phyloP scores from a whole-genome alignment of 73 alveolate genomes.

The Diophrys sp. region DNA sequence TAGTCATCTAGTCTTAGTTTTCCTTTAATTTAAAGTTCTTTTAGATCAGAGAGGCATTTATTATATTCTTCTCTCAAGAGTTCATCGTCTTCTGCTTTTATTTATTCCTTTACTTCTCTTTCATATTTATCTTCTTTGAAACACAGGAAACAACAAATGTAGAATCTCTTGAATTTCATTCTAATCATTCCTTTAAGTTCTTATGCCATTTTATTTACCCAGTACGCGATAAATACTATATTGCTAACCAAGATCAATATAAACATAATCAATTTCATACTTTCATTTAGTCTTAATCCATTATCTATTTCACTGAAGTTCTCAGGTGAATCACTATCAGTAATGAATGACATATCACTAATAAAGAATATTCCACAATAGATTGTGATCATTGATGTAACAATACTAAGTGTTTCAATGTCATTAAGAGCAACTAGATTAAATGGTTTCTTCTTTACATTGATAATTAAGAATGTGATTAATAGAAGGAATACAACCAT shows the following conservation, averaged over 20 bases:
- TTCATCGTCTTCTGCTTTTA: too few species aligned
- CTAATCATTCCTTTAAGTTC: too few species aligned
- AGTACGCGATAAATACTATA: conserved; percentile 27
- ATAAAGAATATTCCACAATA: conserved; percentile 65
- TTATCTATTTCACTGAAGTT: conserved; percentile 25
- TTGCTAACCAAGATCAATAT: conserved; percentile 30
- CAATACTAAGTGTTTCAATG: conserved; percentile 32
- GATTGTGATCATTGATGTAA: conserved; percentile 48
- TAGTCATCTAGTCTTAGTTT: too few species aligned
- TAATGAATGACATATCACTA: too few species aligned
- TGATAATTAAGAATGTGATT: too few species aligned
- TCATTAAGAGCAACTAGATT: conserved; percentile 50
- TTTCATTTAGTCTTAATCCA: conserved; percentile 19
- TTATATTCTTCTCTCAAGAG: too few species aligned
- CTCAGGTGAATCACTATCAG: conserved; percentile 26
- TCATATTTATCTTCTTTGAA: conserved; percentile 41
- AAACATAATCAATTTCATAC: conserved; percentile 25
- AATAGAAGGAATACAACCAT: conserved; percentile 36
- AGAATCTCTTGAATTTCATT: conserved; percentile 33
- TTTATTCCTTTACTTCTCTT: too few species aligned
- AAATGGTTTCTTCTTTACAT: too few species aligned
- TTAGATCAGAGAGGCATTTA: too few species aligned
- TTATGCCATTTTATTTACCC: conserved; percentile 36
- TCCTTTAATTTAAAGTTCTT: too few species aligned
- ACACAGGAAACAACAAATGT: conserved; percentile 41